A percentile compares a stretch with the other conserved stretches of the same genome.
phyloP scores from a whole-genome alignment of 148 eudicot genomes.

The Camellia granthamiana region DNA sequence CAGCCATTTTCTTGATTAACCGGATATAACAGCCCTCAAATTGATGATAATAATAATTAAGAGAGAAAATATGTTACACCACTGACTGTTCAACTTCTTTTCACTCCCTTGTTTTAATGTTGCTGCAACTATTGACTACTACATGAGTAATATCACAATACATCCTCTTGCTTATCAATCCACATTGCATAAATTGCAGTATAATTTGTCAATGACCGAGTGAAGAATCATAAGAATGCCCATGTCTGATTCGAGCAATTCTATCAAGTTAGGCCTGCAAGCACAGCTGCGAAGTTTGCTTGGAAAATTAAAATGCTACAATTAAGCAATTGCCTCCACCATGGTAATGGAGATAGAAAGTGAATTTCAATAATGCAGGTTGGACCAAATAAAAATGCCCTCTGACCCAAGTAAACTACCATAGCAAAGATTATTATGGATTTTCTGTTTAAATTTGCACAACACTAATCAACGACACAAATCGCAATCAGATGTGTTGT shows the following conservation, averaged over 20 bases:
- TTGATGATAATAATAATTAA: not conserved
- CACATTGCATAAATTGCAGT: not conserved
- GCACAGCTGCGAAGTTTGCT: not conserved
- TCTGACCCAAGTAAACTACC: not conserved
- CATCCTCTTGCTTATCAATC: not conserved
- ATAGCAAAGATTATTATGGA: not conserved
- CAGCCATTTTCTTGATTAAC: conserved; percentile 14
- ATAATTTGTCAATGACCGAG: not conserved
- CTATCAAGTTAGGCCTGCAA: conserved; percentile 9
- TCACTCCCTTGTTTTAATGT: not conserved
- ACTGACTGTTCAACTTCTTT: not conserved
- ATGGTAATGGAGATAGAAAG: not conserved
- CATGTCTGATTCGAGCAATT: not conserved
- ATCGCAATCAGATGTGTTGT: not conserved
- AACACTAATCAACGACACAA: not conserved
- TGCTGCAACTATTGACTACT: not conserved
- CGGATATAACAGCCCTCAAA: not conserved
- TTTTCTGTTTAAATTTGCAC: not conserved
- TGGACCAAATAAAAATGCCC: not conserved
- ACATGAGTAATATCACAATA: not conserved
- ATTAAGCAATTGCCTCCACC: not conserved
- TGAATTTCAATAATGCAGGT: not conserved
- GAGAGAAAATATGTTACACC: not conserved
- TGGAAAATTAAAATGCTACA: not conserved
- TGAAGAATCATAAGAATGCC: not conserved